These are phyloP conservation scores for Giardia duodenalis DNA, from an alignment of 208 protist genomes.

Conservation along the genomic window DNA sequence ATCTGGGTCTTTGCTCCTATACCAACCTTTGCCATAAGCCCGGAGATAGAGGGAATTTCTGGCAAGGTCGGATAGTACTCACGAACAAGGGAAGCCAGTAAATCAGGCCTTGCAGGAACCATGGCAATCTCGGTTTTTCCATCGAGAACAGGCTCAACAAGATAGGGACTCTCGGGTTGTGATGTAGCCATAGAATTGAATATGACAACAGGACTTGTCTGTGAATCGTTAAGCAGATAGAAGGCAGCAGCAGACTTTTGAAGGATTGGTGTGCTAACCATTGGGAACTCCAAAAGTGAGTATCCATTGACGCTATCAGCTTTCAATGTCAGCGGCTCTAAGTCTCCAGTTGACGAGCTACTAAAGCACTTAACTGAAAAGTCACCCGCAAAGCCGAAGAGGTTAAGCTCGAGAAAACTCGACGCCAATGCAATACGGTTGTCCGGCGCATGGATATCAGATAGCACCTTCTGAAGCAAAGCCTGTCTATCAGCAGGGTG, in stretches of 20 bases:
- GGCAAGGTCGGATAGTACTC: background rate
- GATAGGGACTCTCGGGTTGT: background rate
- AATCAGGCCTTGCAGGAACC: slow-evolving; percentile 17
- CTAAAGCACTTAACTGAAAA: background rate
- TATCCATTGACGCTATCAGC: background rate
- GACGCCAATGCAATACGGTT: background rate
- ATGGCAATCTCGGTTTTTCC: no score
- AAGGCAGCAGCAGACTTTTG: background rate
- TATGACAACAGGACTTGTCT: background rate
- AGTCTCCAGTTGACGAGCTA: background rate
- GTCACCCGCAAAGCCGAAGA: background rate
- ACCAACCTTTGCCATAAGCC: background rate
- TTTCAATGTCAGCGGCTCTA: background rate
- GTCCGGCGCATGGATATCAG: background rate
- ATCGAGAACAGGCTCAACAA: background rate
- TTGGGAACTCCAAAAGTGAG: background rate
- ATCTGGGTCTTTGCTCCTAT: background rate
- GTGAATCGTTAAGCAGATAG: background rate
- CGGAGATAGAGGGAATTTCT: background rate
- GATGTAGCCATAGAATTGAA: background rate
- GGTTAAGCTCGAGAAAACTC: background rate
- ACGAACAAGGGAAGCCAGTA: background rate
- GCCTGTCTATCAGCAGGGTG: background rate
- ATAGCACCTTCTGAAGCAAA: background rate
- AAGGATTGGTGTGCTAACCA: background rate